phyloP scores from a whole-genome alignment of 2,329 filamentous ascomycete species.

The Penicillium oxalicum region DNA sequence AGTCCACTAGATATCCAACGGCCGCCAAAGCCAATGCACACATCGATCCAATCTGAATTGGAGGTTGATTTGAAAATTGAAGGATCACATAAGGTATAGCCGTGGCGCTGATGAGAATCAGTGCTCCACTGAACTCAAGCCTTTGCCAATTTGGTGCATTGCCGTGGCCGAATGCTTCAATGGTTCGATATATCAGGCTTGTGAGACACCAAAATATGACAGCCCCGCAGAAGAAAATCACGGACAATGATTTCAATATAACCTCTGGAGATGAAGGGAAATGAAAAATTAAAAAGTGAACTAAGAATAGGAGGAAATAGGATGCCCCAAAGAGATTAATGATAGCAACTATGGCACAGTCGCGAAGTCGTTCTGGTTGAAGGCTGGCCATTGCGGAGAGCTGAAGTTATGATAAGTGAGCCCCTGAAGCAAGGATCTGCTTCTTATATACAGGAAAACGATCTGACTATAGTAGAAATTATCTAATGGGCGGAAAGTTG shows the following conservation, averaged over 20 bases:
- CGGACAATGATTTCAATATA: conserved; percentile 5
- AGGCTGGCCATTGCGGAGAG: conserved; percentile 1
- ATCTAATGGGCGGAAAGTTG: neutral
- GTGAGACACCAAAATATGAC: conserved; percentile 7
- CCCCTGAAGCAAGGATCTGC: neutral
- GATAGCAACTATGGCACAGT: conserved; percentile 6
- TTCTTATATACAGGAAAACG: neutral
- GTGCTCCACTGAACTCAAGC: conserved; percentile 7
- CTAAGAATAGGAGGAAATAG: conserved; percentile 8
- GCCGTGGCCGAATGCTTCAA: conserved; percentile 5
- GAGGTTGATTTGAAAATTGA: conserved; percentile 2
- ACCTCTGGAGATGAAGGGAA: conserved; percentile 7
- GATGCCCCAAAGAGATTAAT: conserved; percentile 9
- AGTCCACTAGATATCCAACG: conserved; percentile 3
- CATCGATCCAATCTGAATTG: conserved; percentile 2
- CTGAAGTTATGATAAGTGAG: neutral
- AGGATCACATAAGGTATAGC: conserved; percentile 7
- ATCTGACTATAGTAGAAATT: neutral
- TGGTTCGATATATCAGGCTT: conserved; percentile 9
- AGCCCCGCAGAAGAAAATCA: conserved; percentile 9
- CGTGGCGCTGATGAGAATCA: conserved; percentile 10
- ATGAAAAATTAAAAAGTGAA: conserved; percentile 6
- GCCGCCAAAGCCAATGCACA: conserved; percentile 2
- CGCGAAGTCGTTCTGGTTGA: conserved; percentile 2
- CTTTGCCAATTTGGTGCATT: conserved; percentile 6